Evolutionary conservation across 768 basidiomycete genomes (phyloP).

Genomic region (Leccinum variicolor): DNA sequence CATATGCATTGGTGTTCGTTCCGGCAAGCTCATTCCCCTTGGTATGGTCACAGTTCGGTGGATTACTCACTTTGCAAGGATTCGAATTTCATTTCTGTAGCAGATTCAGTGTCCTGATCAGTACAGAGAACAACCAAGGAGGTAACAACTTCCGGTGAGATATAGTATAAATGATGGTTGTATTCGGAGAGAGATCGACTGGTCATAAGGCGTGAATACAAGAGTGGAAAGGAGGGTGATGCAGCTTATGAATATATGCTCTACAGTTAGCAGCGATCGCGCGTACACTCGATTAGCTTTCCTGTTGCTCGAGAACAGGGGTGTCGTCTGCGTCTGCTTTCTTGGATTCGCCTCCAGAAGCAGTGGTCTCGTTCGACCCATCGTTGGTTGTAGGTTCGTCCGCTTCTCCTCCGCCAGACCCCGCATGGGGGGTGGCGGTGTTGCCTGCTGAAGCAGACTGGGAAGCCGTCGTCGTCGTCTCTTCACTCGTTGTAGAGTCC

Average conservation of each 20-base stretch:
- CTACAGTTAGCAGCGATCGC: not conserved
- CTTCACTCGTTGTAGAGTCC: conserved; percentile 53
- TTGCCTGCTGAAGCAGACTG: conserved; percentile 31
- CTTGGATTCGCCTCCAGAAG: conserved; percentile 2
- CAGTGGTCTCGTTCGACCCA: not conserved
- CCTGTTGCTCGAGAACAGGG: not conserved
- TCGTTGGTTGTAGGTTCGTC: conserved; percentile 10
- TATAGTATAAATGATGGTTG: conserved; percentile 13
- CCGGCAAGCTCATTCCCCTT: not conserved
- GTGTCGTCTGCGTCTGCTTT: not conserved
- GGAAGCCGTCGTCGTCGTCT: conserved; percentile 36
- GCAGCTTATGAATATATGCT: not conserved
- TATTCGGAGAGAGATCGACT: not conserved
- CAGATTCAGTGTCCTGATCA: conserved; percentile 2
- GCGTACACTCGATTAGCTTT: not conserved
- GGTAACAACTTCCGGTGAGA: conserved; percentile 3
- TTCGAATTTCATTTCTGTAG: conserved; percentile 3
- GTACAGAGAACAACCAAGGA: conserved; percentile 12
- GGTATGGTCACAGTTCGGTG: not conserved
- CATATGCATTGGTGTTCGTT: not conserved
- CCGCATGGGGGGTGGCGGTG: conserved; percentile 1
- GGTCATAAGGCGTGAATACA: conserved; percentile 2
- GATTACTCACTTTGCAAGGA: not conserved
- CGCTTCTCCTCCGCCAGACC: conserved; percentile 16
- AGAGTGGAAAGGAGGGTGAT: conserved; percentile 1